phyloP scores from a whole-genome alignment of 352 stramenopile species.

The Pythium plurisporium region DNA sequence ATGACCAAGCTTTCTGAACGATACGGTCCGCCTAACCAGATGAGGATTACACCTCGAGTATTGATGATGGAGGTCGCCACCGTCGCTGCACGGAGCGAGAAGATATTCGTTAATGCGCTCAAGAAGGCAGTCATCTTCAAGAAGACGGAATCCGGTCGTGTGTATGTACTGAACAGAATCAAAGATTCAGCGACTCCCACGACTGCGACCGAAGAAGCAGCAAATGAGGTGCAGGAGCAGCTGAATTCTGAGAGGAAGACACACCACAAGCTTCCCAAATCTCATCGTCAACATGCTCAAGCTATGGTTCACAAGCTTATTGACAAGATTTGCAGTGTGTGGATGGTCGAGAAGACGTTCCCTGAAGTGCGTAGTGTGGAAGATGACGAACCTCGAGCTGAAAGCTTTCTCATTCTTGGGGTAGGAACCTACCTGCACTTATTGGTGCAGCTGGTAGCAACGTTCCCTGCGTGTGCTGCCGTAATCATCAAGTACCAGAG shows the following conservation, averaged over 20 bases:
- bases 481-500: conserved; percentile 45
- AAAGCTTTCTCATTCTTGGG: conserved; percentile 25
- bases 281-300: conserved; percentile 60
- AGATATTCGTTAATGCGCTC: conserved; percentile 69
- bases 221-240: not conserved
- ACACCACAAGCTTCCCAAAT: conserved; percentile 52
- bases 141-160: conserved; percentile 73
- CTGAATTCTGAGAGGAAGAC: conserved; percentile 16
- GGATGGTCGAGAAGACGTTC: conserved; percentile 42
- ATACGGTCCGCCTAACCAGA: conserved; percentile 62
- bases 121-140: conserved; percentile 66
- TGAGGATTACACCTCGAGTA: conserved; percentile 77
- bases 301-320: conserved; percentile 62
- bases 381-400: not conserved
- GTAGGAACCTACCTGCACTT: conserved; percentile 68
- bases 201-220: not conserved
- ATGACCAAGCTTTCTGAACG: conserved; percentile 73
- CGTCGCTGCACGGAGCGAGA: conserved; percentile 70
- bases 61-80: conserved; percentile 76
- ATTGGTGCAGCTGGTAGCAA: conserved; percentile 66
- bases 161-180: conserved; percentile 51
- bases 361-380: conserved; percentile 13
- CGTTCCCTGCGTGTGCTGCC: conserved; percentile 62
- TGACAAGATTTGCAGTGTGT: conserved; percentile 48
- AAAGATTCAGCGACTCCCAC: not conserved